Percentiles rank a stretch among this genome's conserved stretches.
These are phyloP conservation scores for Colletotrichum sp. DNA, from an alignment of 2,329 filamentous ascomycete genomes.

Conservation along the genomic window DNA sequence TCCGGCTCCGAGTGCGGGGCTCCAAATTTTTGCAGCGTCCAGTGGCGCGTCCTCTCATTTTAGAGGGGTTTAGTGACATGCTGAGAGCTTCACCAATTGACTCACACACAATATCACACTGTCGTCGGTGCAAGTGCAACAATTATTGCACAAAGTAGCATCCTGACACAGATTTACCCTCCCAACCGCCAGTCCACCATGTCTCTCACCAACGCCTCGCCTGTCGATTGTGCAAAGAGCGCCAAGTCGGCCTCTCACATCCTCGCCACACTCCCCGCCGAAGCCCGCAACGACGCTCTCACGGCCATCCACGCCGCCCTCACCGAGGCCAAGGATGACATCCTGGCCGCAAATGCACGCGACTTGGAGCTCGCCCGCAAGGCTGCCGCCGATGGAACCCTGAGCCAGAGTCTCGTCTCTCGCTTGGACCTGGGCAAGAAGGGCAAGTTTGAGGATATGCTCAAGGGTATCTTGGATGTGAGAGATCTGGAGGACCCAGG, in stretches of 20 bases:
- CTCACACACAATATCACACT: not conserved
- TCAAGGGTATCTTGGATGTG: conserved; percentile 92
- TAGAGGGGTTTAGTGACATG: not conserved
- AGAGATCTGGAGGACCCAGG: conserved; percentile 83
- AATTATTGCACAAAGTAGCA: not conserved
- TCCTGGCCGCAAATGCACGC: conserved; percentile 84
- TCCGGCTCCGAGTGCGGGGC: conserved; percentile 18
- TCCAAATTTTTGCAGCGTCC: conserved; percentile 17
- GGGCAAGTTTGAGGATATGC: conserved; percentile 98
- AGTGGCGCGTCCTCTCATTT: not conserved
- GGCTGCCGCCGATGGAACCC: conserved; percentile 75
- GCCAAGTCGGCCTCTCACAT: conserved; percentile 84
- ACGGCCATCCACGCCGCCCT: conserved; percentile 84
- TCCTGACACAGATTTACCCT: not conserved
- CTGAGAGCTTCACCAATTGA: conserved; percentile 6
- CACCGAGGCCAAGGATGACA: conserved; percentile 69
- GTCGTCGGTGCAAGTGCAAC: not conserved
- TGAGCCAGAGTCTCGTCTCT: conserved; percentile 85
- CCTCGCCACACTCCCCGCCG: conserved; percentile 78
- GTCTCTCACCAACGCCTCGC: conserved; percentile 88
- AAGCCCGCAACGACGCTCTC: conserved; percentile 83
- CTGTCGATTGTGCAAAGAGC: conserved; percentile 75
- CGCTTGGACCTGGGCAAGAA: conserved; percentile 83
- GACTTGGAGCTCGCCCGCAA: conserved; percentile 79
- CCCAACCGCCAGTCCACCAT: conserved; percentile 50